A percentile compares a stretch with the other conserved stretches of the same genome.
Evolutionary conservation across 805 yeast species (phyloP).

Genomic region (Hanseniaspora guilliermondii): DNA sequence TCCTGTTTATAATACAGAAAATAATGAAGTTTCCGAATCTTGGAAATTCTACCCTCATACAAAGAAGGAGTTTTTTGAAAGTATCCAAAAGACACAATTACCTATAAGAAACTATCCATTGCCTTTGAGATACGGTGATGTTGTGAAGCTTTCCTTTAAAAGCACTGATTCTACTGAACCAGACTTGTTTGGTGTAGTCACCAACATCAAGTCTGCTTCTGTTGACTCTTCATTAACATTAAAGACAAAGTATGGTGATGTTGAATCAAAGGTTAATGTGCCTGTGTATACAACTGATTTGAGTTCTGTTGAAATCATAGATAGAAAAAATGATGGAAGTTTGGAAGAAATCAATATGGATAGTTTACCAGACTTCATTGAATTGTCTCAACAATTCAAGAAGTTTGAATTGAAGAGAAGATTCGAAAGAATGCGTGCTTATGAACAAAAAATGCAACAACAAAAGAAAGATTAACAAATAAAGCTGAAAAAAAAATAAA

Average conservation of each 20-base stretch:
- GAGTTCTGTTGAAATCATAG: slow-evolving; percentile 4
- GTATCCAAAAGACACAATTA: neutral
- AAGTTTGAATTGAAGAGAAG: slow-evolving; percentile 10
- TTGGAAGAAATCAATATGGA: neutral
- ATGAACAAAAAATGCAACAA: neutral
- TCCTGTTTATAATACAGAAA: neutral
- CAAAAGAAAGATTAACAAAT: neutral
- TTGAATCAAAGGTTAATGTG: slow-evolving; percentile 1
- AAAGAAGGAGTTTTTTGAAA: neutral
- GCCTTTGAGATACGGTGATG: slow-evolving; percentile 10
- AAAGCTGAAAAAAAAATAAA: neutral
- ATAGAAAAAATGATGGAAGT: neutral
- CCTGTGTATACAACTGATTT: slow-evolving; percentile 4
- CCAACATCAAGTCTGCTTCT: neutral
- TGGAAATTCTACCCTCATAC: slow-evolving; percentile 11
- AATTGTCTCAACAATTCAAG: slow-evolving; percentile 7
- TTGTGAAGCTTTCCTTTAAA: slow-evolving; percentile 5
- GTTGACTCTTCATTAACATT: slow-evolving; percentile 4
- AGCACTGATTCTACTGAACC: slow-evolving; percentile 1
- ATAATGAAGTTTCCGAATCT: neutral
- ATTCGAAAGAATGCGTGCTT: slow-evolving; percentile 8
- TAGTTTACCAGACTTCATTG: neutral
- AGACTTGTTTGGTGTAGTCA: slow-evolving; percentile 7
- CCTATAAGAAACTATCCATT: slow-evolving; percentile 7
- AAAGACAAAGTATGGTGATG: slow-evolving; percentile 6